Evolutionary conservation across 2,329 filamentous ascomycete genomes (phyloP).

Genomic region (Talaromyces amestolkiae): DNA sequence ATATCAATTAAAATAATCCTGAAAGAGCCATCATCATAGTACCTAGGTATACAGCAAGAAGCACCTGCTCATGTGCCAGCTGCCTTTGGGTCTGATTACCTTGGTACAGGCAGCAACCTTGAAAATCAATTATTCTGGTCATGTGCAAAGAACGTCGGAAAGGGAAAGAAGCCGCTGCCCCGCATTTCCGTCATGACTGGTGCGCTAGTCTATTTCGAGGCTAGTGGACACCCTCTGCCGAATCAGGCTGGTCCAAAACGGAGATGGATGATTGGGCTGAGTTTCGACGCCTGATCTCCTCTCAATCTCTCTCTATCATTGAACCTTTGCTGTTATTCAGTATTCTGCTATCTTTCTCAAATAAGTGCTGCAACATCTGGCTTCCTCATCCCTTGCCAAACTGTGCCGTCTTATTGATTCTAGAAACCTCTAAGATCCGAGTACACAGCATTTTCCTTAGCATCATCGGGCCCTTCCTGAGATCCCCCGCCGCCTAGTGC

Average conservation of each 20-base stretch:
- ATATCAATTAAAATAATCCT: background rate
- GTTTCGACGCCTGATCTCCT: slow-evolving; percentile 5
- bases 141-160: background rate
- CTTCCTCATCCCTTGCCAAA: background rate
- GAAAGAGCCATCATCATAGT: too few relatives aligned
- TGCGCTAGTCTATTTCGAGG: background rate
- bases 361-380: background rate
- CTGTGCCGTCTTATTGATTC: background rate
- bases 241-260: background rate
- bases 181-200: background rate
- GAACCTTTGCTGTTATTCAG: background rate
- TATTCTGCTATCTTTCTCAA: background rate
- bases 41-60: too few relatives aligned
- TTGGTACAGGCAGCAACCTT: too few relatives aligned
- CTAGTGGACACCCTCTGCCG: background rate
- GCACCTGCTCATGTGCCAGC: too few relatives aligned
- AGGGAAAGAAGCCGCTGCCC: slow-evolving; percentile 10
- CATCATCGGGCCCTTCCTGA: background rate
- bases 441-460: background rate
- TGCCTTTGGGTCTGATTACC: too few relatives aligned
- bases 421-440: background rate
- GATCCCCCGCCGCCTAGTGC: background rate
- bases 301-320: background rate
- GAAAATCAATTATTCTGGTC: background rate
- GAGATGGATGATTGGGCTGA: slow-evolving; percentile 12